phyloP scores from a whole-genome alignment of 2,329 filamentous ascomycete species.

The Penicillium sp. region DNA sequence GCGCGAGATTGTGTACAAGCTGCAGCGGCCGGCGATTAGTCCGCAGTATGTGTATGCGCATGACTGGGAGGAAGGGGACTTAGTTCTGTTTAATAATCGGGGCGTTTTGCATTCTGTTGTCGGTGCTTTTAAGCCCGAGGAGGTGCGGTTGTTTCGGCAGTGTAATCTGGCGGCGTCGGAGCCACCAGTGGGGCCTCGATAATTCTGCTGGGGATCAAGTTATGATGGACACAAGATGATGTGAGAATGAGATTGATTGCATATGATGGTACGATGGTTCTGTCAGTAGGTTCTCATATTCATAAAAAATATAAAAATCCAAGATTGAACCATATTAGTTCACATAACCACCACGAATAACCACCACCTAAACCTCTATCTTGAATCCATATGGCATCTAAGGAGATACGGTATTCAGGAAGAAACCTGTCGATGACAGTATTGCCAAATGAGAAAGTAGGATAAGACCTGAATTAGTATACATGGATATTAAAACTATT shows the following conservation, averaged over 20 bases:
- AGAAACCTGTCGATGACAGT: not conserved
- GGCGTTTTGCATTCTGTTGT: constrained; percentile 75
- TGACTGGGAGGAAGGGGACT: constrained; percentile 75
- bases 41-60: constrained; percentile 70
- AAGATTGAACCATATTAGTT: too few species aligned
- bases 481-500: not conserved
- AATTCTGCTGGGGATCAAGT: not conserved
- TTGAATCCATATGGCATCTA: too few species aligned
- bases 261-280: not conserved
- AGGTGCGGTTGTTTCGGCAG: constrained; percentile 74
- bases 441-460: not conserved
- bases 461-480: constrained; percentile 1
- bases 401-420: too few species aligned
- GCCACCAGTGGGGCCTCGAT: constrained; percentile 21
- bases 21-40: constrained; percentile 73
- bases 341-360: too few species aligned
- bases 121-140: constrained; percentile 71
- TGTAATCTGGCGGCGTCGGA: constrained; percentile 68
- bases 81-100: constrained; percentile 78
- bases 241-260: too few species aligned
- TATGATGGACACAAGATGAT: not conserved
- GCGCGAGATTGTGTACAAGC: constrained; percentile 67
- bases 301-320: too few species aligned
- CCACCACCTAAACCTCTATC: too few species aligned
- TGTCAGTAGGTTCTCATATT: too few species aligned